Base-by-base conservation (phyloP, 176 grass and related monocot genomes). In the Cenchrus americanus region DNA sequence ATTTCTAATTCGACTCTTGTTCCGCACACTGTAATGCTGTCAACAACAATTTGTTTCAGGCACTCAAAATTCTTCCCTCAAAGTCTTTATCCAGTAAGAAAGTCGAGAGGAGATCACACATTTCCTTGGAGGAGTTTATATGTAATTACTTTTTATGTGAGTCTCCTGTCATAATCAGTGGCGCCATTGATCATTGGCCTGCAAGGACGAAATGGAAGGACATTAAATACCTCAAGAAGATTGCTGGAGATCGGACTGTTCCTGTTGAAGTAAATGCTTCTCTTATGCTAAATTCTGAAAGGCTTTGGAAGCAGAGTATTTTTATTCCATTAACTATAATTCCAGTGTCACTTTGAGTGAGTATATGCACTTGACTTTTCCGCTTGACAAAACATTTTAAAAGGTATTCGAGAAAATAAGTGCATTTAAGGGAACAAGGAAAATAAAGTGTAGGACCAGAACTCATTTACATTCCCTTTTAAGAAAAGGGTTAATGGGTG, bases 201-300 rank as follows among this genome's bases (percentile, higher is more conserved):
- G 95, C 92, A 19, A 88, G 83, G 85, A 89, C 57, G 60, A 95
- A 90, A 77, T 98, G 93, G 96, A 93, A 98, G 80, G 87, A 98
- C 86, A 90, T 98, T 53, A 76, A 90, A 69, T 98, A 98, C 86
- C 82, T 92, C 27, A 98, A 95, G 84, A 91, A 91, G 69, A 89
- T 93, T 26, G 96, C 93, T 84, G 93, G 96, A 88, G 91, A 98
- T 87, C 89, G 96, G n/a, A 95, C 91, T 80, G 80, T 98, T 80
- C 93, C 93, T 77, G 93, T 98, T 52, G 96, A 98, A 85, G 96
- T 98, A 87, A 92, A 59, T 91, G 60, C 72, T 50, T 86, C 70
- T 81, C 19, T 83, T 82, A 23, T 47, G 63, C 23, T 85, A 21
- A 21, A 81, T 22, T 1, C 14, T 55, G 13, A 54, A 89, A 85